Conservation (phyloP, 208 protist genomes). For the Leptomonas seymouri region DNA sequence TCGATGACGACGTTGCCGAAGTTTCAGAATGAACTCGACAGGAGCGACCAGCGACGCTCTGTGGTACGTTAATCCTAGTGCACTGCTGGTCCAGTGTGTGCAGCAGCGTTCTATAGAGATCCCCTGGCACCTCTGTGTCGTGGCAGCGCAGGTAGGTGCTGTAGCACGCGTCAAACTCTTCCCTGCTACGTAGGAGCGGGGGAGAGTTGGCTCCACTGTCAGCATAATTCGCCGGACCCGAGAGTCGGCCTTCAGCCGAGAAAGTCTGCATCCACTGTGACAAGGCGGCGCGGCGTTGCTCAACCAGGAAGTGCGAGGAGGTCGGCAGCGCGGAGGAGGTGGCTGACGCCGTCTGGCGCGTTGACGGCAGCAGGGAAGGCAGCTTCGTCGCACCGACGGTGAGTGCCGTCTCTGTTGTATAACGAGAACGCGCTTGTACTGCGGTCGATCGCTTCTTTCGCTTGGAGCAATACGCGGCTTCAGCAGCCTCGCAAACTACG, state of each 20-base stretch:
- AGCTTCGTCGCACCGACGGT: background rate
- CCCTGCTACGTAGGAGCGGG: background rate
- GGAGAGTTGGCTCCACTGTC: too few relatives aligned
- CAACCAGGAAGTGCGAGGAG: slow-evolving; percentile 1
- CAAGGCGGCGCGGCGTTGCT: slow-evolving; percentile 19
- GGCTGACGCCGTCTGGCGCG: background rate
- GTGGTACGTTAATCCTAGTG: background rate
- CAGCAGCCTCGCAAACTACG: slow-evolving; percentile 36
- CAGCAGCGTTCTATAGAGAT: slow-evolving; percentile 6
- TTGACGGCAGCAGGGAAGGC: background rate
- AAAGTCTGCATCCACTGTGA: slow-evolving; percentile 12
- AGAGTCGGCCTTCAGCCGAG: background rate
- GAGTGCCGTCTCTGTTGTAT: background rate
- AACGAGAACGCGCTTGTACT: background rate
- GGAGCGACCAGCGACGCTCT: background rate
- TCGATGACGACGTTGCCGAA: background rate
- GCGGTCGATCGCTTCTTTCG: too few relatives aligned
- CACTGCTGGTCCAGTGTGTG: slow-evolving; percentile 23
- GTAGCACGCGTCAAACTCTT: slow-evolving; percentile 14
- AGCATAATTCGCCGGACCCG: too few relatives aligned
- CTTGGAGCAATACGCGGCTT: background rate
- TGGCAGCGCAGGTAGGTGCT: slow-evolving; percentile 14
- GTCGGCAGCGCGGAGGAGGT: background rate
- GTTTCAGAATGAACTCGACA: too few relatives aligned
- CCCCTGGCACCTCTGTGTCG: slow-evolving; percentile 1